These are phyloP conservation scores for Aspergillus nanangensis DNA, from an alignment of 495 filamentous ascomycete species.

Conservation along the genomic window DNA sequence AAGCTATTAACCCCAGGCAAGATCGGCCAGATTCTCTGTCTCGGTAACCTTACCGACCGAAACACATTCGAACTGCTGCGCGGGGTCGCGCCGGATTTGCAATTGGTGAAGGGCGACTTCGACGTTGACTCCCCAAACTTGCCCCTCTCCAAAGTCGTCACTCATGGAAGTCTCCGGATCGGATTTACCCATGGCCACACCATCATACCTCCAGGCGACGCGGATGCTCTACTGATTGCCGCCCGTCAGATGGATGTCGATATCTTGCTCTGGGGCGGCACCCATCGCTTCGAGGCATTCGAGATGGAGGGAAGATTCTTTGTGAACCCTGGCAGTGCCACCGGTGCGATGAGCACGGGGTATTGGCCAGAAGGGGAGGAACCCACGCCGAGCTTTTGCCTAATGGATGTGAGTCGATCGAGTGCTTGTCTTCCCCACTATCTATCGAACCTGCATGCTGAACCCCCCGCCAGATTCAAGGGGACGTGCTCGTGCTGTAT, in stretches of 20 bases:
- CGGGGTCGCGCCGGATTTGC: conserved; percentile 84
- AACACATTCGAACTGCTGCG: conserved; percentile 94
- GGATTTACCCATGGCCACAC: conserved; percentile 97
- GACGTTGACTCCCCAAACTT: conserved; percentile 90
- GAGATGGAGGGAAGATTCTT: conserved; percentile 99
- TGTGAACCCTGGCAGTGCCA: conserved; percentile 94
- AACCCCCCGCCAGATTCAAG: conserved; percentile 71
- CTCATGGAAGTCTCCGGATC: conserved; percentile 87
- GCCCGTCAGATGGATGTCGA: conserved; percentile 96
- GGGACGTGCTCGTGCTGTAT: conserved; percentile 92
- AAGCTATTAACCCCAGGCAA: conserved; percentile 97
- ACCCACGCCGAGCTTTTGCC: conserved; percentile 88
- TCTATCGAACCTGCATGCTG: conserved; percentile 1
- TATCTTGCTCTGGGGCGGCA: conserved; percentile 96
- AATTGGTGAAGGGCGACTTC: conserved; percentile 91
- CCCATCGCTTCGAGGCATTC: conserved; percentile 95
- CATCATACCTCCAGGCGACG: conserved; percentile 85
- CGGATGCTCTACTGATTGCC: conserved; percentile 86
- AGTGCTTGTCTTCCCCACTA: not conserved
- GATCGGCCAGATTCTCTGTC: conserved; percentile 94
- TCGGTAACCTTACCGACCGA: conserved; percentile 95
- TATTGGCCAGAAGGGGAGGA: conserved; percentile 73
- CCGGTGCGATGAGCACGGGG: conserved; percentile 73
- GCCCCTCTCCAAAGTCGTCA: conserved; percentile 88
- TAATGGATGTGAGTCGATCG: conserved; percentile 67